Conservation (phyloP, 2,329 filamentous ascomycete species). For the Fusarium miscanthi region DNA sequence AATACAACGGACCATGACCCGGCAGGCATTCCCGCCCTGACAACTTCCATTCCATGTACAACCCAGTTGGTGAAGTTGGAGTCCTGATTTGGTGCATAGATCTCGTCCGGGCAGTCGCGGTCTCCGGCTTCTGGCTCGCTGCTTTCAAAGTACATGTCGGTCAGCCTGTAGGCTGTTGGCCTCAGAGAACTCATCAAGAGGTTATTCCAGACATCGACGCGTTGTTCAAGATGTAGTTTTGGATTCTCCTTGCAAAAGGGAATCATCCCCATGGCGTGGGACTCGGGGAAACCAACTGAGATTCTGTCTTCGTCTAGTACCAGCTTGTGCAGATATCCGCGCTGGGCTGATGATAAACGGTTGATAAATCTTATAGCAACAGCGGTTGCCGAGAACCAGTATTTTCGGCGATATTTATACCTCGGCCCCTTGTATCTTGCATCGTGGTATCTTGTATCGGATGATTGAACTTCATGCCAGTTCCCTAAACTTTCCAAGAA, state of each 20-base stretch:
- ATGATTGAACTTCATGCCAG: not conserved
- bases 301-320: not conserved
- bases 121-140: not conserved
- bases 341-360: fast-evolving
- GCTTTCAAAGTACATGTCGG: fast-evolving
- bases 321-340: not conserved
- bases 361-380: constrained; percentile 5
- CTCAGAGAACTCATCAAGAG: fast-evolving
- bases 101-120: fast-evolving
- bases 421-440: not conserved
- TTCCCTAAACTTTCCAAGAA: not conserved
- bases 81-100: not conserved
- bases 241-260: constrained; percentile 24
- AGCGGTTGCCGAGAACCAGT: constrained; percentile 8
- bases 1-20: not conserved
- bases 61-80: not conserved
- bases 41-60: not conserved
- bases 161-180: fast-evolving
- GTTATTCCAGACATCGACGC: constrained; percentile 1
- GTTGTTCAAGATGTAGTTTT: constrained; percentile 2
- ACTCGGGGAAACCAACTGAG: not conserved
- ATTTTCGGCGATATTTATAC: not conserved
- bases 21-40: not conserved
- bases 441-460: too few relatives aligned
- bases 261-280: constrained; percentile 8